A percentile compares a stretch with the other conserved stretches of the same genome.
These are phyloP conservation scores for Phaeosphaeria sp. DNA, from an alignment of 2,329 filamentous ascomycete genomes.

Conservation along the genomic window DNA sequence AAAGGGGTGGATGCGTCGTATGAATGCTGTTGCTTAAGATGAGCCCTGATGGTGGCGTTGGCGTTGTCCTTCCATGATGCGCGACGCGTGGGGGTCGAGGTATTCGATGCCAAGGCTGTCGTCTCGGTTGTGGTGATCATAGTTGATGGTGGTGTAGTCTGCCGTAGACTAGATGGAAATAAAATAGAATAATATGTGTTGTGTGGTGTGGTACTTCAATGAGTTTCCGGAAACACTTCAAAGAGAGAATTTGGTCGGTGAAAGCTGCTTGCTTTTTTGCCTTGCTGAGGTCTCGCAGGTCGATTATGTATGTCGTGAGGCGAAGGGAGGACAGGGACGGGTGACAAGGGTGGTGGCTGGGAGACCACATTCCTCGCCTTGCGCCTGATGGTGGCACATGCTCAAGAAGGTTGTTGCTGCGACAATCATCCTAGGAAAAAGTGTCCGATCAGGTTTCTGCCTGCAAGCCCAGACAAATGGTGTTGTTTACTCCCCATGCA, in stretches of 20 bases:
- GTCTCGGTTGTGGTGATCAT: not conserved
- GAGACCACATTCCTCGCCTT: not conserved
- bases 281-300: not conserved
- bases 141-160: not conserved
- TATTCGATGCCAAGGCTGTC: not conserved
- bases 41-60: not conserved
- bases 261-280: not conserved
- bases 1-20: not conserved
- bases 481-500: too few relatives aligned
- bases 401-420: not conserved
- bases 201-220: too few relatives aligned
- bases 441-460: too few relatives aligned
- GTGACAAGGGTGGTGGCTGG: not conserved
- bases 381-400: not conserved
- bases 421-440: not conserved
- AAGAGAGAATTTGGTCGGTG: not conserved
- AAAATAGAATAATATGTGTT: too few relatives aligned
- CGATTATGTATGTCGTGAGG: not conserved
- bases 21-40: not conserved
- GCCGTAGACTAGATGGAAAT: too few relatives aligned
- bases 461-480: too few relatives aligned
- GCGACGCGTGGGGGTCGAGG: not conserved
- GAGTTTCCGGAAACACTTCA: too few relatives aligned
- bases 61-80: not conserved
- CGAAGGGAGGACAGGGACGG: not conserved